Evolutionary conservation across 306 rosid genomes (phyloP).

Genomic region (Glycine latifolia): DNA sequence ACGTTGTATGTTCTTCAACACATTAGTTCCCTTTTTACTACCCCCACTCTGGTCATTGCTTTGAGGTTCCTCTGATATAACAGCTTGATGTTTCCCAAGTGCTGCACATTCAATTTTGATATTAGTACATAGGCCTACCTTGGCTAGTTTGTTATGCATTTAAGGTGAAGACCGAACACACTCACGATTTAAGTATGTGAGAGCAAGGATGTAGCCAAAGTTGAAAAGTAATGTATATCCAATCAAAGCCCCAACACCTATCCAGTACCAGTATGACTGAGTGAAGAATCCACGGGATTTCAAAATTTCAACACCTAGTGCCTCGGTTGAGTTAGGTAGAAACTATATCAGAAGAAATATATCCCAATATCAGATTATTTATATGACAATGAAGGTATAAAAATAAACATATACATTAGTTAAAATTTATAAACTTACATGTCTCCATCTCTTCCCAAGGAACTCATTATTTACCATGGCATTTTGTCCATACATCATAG

Average conservation of each 20-base stretch:
- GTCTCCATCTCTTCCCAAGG: slow-evolving; percentile 52
- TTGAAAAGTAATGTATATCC: slow-evolving; percentile 58
- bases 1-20: slow-evolving; percentile 25
- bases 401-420: slow-evolving; percentile 11
- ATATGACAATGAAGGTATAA: slow-evolving; percentile 1
- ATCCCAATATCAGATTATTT: slow-evolving; percentile 24
- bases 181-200: slow-evolving; percentile 64
- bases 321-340: slow-evolving; percentile 53
- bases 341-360: slow-evolving; percentile 43
- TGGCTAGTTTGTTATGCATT: slow-evolving; percentile 1
- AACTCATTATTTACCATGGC: slow-evolving; percentile 58
- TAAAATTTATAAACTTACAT: slow-evolving; percentile 39
- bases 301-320: slow-evolving; percentile 58
- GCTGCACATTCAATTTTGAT: slow-evolving; percentile 50
- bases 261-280: slow-evolving; percentile 55
- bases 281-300: slow-evolving; percentile 61
- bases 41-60: slow-evolving; percentile 40
- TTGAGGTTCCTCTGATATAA: slow-evolving; percentile 52
- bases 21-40: slow-evolving; percentile 11
- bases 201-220: slow-evolving; percentile 56
- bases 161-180: slow-evolving; percentile 43
- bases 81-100: slow-evolving; percentile 51
- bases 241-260: slow-evolving; percentile 48
- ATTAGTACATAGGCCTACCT: slow-evolving; percentile 23
- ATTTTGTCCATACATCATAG: slow-evolving; percentile 59